Conservation (phyloP, 192 early-diverging fungal genomes). For the Backusella circina region DNA sequence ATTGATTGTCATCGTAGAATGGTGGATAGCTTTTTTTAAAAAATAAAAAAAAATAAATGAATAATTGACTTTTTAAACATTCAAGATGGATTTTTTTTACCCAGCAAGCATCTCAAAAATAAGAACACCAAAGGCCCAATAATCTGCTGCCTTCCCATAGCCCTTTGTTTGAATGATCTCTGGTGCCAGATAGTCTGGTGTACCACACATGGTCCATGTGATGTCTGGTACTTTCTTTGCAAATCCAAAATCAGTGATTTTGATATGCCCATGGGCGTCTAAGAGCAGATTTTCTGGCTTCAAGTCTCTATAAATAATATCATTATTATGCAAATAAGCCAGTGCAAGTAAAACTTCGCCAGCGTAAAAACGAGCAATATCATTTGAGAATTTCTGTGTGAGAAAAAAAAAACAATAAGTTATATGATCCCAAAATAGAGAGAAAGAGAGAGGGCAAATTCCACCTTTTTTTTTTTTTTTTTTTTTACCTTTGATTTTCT, state of each 20-base stretch:
- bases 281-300: slow-evolving; percentile 79
- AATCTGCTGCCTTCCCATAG: slow-evolving; percentile 85
- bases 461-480: not conserved
- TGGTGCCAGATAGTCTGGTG: slow-evolving; percentile 86
- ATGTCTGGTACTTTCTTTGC: slow-evolving; percentile 70
- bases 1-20: slow-evolving; percentile 84
- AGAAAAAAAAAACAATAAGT: not conserved
- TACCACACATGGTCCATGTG: slow-evolving; percentile 91
- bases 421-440: too few species aligned
- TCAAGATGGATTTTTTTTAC: too few species aligned
- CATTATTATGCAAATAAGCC: slow-evolving; percentile 73
- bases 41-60: not conserved
- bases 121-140: slow-evolving; percentile 88
- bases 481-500: slow-evolving; percentile 53
- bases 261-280: slow-evolving; percentile 76
- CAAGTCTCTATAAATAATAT: slow-evolving; percentile 86
- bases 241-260: slow-evolving; percentile 91
- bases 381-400: slow-evolving; percentile 61
- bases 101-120: slow-evolving; percentile 90
- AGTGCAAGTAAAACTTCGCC: slow-evolving; percentile 79
- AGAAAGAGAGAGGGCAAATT: too few species aligned
- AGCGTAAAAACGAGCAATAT: slow-evolving; percentile 81
- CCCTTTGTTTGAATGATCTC: slow-evolving; percentile 85
- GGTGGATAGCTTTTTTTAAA: slow-evolving; percentile 54
- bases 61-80: too few species aligned